Evolutionary conservation across 2,329 filamentous ascomycete species (phyloP).

Genomic region (Colletotrichum sp.): DNA sequence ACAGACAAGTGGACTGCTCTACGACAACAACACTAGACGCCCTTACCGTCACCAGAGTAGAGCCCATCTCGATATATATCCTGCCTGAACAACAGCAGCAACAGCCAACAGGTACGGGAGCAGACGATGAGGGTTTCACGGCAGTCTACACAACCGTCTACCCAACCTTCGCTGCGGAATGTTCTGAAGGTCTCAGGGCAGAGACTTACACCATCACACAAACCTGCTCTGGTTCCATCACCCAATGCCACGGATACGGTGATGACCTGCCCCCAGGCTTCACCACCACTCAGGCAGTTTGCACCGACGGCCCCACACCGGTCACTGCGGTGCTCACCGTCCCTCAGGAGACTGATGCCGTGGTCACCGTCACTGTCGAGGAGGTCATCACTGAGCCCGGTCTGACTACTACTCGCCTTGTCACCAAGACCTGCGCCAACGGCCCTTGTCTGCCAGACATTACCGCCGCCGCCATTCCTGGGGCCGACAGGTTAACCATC

Average conservation of each 20-base stretch:
- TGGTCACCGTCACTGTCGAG: not conserved
- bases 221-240: constrained; percentile 10
- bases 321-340: constrained; percentile 13
- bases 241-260: not conserved
- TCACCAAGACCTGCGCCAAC: not conserved
- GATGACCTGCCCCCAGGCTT: constrained; percentile 6
- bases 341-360: not conserved
- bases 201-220: constrained; percentile 21
- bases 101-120: not conserved
- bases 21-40: constrained; percentile 7
- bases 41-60: constrained; percentile 17
- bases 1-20: constrained; percentile 10
- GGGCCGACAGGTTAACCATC: not conserved
- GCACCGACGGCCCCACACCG: constrained; percentile 5
- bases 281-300: constrained; percentile 8
- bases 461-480: not conserved
- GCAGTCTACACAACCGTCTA: constrained; percentile 14
- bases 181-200: not conserved
- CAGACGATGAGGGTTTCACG: constrained; percentile 1
- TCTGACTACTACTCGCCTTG: not conserved
- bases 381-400: not conserved
- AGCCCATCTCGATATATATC: constrained; percentile 15
- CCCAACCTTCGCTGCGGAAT: constrained; percentile 9
- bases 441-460: not conserved
- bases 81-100: not conserved